Evolutionary conservation across 495 filamentous ascomycete genomes (phyloP).

Genomic region (Tuber borchii): DNA sequence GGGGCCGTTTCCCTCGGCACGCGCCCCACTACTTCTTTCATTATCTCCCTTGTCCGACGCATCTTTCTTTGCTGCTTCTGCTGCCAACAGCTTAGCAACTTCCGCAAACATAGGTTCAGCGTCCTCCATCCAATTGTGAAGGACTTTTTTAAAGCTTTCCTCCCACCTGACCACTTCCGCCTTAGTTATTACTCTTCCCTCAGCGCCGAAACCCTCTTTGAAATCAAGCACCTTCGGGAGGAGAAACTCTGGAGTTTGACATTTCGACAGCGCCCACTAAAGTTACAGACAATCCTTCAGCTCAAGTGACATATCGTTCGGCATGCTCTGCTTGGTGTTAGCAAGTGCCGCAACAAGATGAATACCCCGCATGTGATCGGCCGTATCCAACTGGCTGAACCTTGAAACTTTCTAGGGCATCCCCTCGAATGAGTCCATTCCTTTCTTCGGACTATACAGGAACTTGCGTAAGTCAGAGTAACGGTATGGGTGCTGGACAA

Average conservation of each 20-base stretch:
- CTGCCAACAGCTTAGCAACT: constrained; percentile 45
- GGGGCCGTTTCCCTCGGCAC: background rate
- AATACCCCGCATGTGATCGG: constrained; percentile 40
- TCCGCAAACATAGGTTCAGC: constrained; percentile 55
- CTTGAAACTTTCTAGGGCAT: constrained; percentile 17
- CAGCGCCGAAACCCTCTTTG: constrained; percentile 41
- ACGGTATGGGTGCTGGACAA: constrained; percentile 59
- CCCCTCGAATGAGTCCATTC: constrained; percentile 15
- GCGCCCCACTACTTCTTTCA: constrained; percentile 7
- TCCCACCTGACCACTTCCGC: constrained; percentile 62
- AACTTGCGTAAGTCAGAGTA: constrained; percentile 74
- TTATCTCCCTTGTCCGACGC: background rate
- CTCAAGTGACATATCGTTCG: constrained; percentile 60
- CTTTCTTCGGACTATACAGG: constrained; percentile 49
- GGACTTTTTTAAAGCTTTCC: constrained; percentile 51
- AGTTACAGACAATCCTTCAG: constrained; percentile 61
- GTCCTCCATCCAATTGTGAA: constrained; percentile 57
- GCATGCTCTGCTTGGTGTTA: constrained; percentile 54
- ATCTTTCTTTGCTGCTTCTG: background rate
- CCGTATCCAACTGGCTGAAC: constrained; percentile 27
- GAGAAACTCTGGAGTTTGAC: constrained; percentile 48
- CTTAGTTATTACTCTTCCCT: constrained; percentile 50
- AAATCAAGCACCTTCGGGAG: constrained; percentile 51
- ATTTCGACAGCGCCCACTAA: constrained; percentile 55
- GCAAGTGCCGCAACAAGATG: constrained; percentile 61